phyloP scores from a whole-genome alignment of 2,329 filamentous ascomycete genomes.

The Pseudogymnoascus sp. region DNA sequence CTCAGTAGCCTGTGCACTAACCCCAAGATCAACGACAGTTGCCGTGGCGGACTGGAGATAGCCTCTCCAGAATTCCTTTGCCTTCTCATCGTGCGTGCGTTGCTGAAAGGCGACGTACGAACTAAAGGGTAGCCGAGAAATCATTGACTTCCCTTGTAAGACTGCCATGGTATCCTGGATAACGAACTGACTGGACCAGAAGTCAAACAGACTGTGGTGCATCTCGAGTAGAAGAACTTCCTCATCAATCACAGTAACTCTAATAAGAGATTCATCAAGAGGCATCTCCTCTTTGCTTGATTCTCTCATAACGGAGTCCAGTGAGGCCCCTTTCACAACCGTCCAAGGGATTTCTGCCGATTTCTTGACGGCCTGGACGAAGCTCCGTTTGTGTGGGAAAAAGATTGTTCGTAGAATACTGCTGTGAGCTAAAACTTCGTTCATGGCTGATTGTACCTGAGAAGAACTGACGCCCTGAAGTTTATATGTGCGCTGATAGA shows the following conservation, averaged over 20 bases:
- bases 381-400: conserved; percentile 1
- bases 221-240: conserved; percentile 1
- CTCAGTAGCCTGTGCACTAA: background rate
- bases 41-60: conserved; percentile 3
- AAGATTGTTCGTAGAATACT: background rate
- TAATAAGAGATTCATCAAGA: background rate
- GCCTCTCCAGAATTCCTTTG: background rate
- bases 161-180: background rate
- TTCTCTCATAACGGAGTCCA: background rate
- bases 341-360: background rate
- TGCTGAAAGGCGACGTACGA: background rate
- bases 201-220: background rate
- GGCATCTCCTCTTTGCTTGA: background rate
- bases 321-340: background rate
- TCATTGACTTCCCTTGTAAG: background rate
- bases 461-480: background rate
- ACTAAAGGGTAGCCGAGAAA: background rate
- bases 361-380: background rate
- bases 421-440: background rate
- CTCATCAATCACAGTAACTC: background rate
- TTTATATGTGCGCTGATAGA: conserved; percentile 19
- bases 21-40: background rate
- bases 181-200: conserved; percentile 3
- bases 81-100: background rate
- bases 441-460: background rate